Conservation (phyloP, 75 land plant species). For the Cryptomeria japonica region DNA sequence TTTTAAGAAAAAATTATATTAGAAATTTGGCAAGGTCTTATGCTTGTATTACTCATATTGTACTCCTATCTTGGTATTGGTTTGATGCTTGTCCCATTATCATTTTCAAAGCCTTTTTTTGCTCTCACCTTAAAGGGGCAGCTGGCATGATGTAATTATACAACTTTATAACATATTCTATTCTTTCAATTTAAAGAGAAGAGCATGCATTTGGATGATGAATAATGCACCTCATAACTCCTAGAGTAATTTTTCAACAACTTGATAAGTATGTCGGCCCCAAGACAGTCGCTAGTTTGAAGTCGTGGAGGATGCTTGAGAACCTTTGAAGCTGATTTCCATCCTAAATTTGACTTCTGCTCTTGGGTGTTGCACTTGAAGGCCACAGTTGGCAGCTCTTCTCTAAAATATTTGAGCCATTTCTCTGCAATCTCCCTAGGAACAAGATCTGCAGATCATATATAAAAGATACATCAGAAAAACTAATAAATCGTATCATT, state of each 20-base stretch:
- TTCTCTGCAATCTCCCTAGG: constrained; percentile 89
- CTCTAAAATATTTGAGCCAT: constrained; percentile 94
- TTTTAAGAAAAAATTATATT: not conserved
- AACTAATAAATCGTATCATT: not conserved
- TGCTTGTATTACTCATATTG: not conserved
- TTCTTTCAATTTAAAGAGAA: not conserved
- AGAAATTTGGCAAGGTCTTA: not conserved
- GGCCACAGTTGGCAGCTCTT: constrained; percentile 91
- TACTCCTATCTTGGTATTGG: not conserved
- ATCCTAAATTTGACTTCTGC: constrained; percentile 80
- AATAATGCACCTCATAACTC: constrained; percentile 68
- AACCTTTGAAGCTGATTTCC: constrained; percentile 54
- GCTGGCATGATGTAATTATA: not conserved
- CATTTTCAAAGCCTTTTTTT: not conserved
- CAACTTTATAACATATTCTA: not conserved
- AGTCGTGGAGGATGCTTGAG: constrained; percentile 41
- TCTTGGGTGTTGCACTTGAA: constrained; percentile 94
- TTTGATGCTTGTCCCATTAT: not conserved
- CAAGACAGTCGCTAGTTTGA: constrained; percentile 93
- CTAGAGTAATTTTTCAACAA: constrained; percentile 92
- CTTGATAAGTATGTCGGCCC: constrained; percentile 89
- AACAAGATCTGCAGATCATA: constrained; percentile 70
- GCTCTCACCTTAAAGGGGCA: not conserved
- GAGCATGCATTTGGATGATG: not conserved
- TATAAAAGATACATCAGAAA: not conserved